A percentile compares a stretch with the other conserved stretches of the same genome.
phyloP scores from a whole-genome alignment of 805 yeast species.

The Cyberlindnera petersonii region DNA sequence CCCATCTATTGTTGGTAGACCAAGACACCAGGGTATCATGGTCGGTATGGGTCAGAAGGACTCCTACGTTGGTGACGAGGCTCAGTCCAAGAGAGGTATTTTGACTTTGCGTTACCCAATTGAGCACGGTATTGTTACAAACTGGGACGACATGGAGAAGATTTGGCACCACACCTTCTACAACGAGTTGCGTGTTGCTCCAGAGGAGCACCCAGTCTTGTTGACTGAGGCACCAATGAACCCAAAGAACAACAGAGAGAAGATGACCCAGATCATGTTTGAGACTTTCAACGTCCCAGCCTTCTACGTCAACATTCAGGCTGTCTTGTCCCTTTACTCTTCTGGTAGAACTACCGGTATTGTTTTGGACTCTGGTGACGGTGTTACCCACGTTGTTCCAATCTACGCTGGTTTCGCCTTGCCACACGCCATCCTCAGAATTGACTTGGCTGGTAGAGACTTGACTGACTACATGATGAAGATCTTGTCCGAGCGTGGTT shows the following conservation, averaged over 20 bases:
- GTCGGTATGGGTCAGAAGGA: constrained; percentile 99
- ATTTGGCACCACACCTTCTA: constrained; percentile 99
- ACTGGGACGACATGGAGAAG: constrained; percentile 99
- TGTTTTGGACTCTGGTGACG: constrained; percentile 99
- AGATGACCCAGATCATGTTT: constrained; percentile 99
- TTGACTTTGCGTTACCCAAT: constrained; percentile 97
- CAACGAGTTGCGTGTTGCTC: constrained; percentile 99
- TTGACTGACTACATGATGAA: constrained; percentile 98
- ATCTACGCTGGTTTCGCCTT: constrained; percentile 99
- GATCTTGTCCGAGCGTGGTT: constrained; percentile 97
- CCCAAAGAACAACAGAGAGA: constrained; percentile 99
- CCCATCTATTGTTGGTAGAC: constrained; percentile 99
- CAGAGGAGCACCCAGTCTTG: constrained; percentile 99
- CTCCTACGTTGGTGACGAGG: constrained; percentile 99
- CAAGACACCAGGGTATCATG: constrained; percentile 99
- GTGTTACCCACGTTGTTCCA: constrained; percentile 99
- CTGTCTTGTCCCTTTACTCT: constrained; percentile 95
- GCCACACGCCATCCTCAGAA: constrained; percentile 98
- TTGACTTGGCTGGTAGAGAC: constrained; percentile 99
- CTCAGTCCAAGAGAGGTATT: constrained; percentile 99
- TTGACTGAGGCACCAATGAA: constrained; percentile 99
- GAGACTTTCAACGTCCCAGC: constrained; percentile 99
- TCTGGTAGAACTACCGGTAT: constrained; percentile 99
- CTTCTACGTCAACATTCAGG: constrained; percentile 97
- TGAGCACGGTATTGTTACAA: constrained; percentile 99